Percentiles rank a stretch among this genome's conserved stretches.
These are phyloP conservation scores for Gastrolobium bilobum DNA, from an alignment of 306 rosid species.

Conservation along the genomic window DNA sequence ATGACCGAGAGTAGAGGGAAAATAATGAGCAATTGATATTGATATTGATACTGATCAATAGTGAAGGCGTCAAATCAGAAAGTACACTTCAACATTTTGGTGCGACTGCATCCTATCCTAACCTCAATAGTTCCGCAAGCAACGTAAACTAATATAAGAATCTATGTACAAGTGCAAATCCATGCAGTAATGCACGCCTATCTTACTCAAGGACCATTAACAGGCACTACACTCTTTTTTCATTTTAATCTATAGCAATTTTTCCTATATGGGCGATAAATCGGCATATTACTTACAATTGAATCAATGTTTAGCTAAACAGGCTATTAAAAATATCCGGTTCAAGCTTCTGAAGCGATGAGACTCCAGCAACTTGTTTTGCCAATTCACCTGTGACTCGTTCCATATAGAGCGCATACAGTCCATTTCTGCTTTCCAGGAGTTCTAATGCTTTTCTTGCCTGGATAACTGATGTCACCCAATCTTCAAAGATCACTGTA, in stretches of 20 bases:
- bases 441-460: slow-evolving; percentile 77
- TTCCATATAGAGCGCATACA: slow-evolving; percentile 81
- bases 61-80: not conserved
- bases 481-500: slow-evolving; percentile 84
- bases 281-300: not conserved
- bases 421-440: slow-evolving; percentile 90
- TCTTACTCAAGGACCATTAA: slow-evolving; percentile 3
- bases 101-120: not conserved
- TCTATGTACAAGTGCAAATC: not conserved
- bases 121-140: not conserved
- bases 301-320: slow-evolving; percentile 53
- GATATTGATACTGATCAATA: too few species aligned
- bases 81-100: not conserved
- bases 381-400: slow-evolving; percentile 80
- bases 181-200: slow-evolving; percentile 9
- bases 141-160: not conserved
- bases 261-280: slow-evolving; percentile 6
- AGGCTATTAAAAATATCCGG: slow-evolving; percentile 65
- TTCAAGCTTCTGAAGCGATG: slow-evolving; percentile 66
- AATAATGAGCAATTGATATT: too few species aligned
- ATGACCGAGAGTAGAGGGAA: too few species aligned
- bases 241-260: not conserved
- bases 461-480: slow-evolving; percentile 79
- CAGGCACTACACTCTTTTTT: not conserved
- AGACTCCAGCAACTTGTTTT: slow-evolving; percentile 59